Evolutionary conservation across 2,329 filamentous ascomycete genomes (phyloP), one percentile per base, ranked within the genome.

Genomic region (Furcasterigmium furcatum): DNA sequence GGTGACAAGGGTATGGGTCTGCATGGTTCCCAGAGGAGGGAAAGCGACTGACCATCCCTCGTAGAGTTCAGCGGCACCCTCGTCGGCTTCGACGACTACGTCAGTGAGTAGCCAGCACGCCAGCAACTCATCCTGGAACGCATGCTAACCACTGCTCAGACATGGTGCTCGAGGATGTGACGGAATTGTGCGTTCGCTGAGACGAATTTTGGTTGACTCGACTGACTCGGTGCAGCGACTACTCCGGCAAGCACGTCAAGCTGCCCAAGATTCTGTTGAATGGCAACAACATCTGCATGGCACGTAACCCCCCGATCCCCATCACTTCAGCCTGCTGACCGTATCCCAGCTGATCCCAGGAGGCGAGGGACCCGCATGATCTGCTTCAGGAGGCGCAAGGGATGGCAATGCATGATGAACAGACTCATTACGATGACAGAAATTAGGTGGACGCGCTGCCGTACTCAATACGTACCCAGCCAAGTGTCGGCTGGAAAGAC

Each of bases 231-330:
- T 34, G 5, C 43, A 97, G 92, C 64, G 94, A 99, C 70, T 95
- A 95, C 70, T 85, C 85, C 5, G 92, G 92, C 50, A 83, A 87
- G 58, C 86, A 92, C 67, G 88, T 84, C 38, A 95, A 95, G 67
- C 80, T 99, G 34, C 80, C 91, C 43, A 97, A 97, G 76, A 96
- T 99, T 50, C 72, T 99, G 35, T 74, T 99, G 32, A 99, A 99
- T 61, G 94, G 94, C 46, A 99, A 99, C 73, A 97, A 97, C 61
- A 90, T 99, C 53, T 97, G 92, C 87, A 99, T 99, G 94, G 94
- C 96, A 79, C 46, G 76, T 56, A n/a, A n/a, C 14, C 32, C 9
- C 21, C 24, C 14, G 14, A 7, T 24, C 25, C n/a, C 3, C 38
- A 12, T 12, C 24, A 12, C 24, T 7, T 27, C 24, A 27, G 16